Percentiles rank a stretch among this genome's conserved stretches.
These are phyloP conservation scores for Pyrenophora tritici-repentis DNA, from an alignment of 2,329 filamentous ascomycete species.

Conservation along the genomic window DNA sequence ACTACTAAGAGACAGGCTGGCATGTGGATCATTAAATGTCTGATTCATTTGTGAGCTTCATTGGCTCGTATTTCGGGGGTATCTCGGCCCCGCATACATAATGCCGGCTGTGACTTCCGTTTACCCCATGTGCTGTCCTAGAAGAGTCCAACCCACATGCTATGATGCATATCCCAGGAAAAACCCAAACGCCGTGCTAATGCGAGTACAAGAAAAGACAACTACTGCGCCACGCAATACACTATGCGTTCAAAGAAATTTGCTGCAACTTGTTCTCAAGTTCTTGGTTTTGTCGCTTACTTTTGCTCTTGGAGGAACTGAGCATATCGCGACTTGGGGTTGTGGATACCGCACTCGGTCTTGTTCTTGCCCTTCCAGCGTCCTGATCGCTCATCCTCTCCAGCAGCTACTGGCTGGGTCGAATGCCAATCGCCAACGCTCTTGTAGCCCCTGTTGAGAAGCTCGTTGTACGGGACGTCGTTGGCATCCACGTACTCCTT, in stretches of 20 bases:
- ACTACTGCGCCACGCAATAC: slow-evolving; percentile 7
- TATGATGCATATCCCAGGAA: slow-evolving; percentile 13
- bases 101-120: slow-evolving; percentile 11
- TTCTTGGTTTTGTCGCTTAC: slow-evolving; percentile 57
- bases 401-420: slow-evolving; percentile 83
- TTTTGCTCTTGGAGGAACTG: slow-evolving; percentile 75
- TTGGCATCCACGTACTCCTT: slow-evolving; percentile 84
- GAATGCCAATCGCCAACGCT: slow-evolving; percentile 98
- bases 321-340: slow-evolving; percentile 92
- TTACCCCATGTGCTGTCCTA: slow-evolving; percentile 5
- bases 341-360: slow-evolving; percentile 99
- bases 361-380: slow-evolving; percentile 96
- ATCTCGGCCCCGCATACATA: slow-evolving; percentile 30
- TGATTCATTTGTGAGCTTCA: slow-evolving; percentile 16
- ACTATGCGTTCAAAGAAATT: slow-evolving; percentile 29
- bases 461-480: slow-evolving; percentile 88
- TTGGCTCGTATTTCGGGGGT: slow-evolving; percentile 21
- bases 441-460: slow-evolving; percentile 95
- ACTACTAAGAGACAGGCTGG: slow-evolving; percentile 8
- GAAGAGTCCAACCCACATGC: slow-evolving; percentile 10
- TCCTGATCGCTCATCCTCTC: slow-evolving; percentile 93
- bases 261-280: slow-evolving; percentile 40
- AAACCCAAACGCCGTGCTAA: slow-evolving; percentile 47
- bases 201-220: slow-evolving; percentile 7
- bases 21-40: slow-evolving; percentile 4